These are phyloP conservation scores for Corymbia maculata DNA, from an alignment of 345 rosid species.

Conservation along the genomic window DNA sequence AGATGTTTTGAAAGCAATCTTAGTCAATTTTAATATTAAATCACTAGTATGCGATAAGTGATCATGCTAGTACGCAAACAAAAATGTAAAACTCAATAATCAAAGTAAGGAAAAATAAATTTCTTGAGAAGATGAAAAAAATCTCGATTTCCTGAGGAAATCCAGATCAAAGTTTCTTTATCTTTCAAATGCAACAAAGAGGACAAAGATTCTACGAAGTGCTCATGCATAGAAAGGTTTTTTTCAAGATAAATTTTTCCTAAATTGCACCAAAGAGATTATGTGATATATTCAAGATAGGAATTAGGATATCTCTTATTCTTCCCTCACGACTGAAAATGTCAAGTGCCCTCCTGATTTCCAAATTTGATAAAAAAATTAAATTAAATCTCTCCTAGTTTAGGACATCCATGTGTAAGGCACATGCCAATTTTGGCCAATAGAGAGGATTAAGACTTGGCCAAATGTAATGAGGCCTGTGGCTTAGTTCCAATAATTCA, in stretches of 20 bases:
- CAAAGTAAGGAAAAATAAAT: neutral
- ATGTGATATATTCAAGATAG: neutral
- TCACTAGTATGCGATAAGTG: neutral
- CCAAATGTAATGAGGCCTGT: neutral
- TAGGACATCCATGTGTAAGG: neutral
- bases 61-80: neutral
- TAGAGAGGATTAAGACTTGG: neutral
- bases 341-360: neutral
- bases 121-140: neutral
- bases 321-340: neutral
- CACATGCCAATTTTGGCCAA: neutral
- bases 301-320: neutral
- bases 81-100: neutral
- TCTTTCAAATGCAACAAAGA: neutral
- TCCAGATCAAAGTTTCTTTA: neutral
- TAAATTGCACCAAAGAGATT: neutral
- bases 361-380: neutral
- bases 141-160: neutral
- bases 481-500: neutral
- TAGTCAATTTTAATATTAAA: neutral
- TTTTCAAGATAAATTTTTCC: neutral
- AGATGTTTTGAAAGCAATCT: neutral
- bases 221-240: neutral
- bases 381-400: neutral
- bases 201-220: neutral